A percentile compares a stretch with the other conserved stretches of the same genome.
These are phyloP conservation scores for Aspergillus sp. DNA, from an alignment of 2,329 filamentous ascomycete genomes.

Conservation along the genomic window DNA sequence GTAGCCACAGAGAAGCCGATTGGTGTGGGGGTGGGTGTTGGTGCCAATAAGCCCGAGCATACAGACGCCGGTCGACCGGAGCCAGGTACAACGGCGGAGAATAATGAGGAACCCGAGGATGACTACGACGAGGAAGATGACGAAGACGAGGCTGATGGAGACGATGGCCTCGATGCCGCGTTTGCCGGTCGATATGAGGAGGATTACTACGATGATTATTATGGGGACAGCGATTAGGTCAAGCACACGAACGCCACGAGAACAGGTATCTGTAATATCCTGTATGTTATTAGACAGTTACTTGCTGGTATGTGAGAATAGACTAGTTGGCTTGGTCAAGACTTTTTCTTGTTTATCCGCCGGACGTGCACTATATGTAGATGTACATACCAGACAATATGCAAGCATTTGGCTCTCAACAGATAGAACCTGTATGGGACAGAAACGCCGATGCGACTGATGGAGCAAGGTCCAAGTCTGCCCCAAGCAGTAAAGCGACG, in stretches of 20 bases:
- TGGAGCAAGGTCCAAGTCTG: not conserved
- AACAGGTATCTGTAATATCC: no score
- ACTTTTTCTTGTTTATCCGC: not conserved
- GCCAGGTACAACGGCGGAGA: conserved; percentile 14
- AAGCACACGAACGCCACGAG: not conserved
- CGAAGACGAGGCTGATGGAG: conserved; percentile 31
- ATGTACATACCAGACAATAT: not conserved
- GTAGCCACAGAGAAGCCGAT: not conserved
- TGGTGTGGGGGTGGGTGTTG: not conserved
- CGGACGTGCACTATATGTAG: not conserved
- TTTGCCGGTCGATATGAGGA: conserved; percentile 35
- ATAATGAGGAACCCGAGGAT: conserved; percentile 19
- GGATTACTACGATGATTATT: conserved; percentile 30
- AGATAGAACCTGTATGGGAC: not conserved
- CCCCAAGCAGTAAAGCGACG: not conserved
- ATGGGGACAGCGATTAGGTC: conserved; percentile 26
- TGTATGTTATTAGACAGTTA: not conserved
- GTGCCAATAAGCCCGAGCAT: not conserved
- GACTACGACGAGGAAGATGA: conserved; percentile 36
- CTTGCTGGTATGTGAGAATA: not conserved
- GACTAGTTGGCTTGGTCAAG: not conserved
- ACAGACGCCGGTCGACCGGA: conserved; percentile 7
- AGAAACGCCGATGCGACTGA: not conserved
- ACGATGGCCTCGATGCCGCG: conserved; percentile 32
- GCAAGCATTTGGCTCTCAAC: not conserved